A percentile compares a stretch with the other conserved stretches of the same genome.
phyloP scores from a whole-genome alignment of 176 grass and related monocot species.

The Tillandsia leiboldiana region DNA sequence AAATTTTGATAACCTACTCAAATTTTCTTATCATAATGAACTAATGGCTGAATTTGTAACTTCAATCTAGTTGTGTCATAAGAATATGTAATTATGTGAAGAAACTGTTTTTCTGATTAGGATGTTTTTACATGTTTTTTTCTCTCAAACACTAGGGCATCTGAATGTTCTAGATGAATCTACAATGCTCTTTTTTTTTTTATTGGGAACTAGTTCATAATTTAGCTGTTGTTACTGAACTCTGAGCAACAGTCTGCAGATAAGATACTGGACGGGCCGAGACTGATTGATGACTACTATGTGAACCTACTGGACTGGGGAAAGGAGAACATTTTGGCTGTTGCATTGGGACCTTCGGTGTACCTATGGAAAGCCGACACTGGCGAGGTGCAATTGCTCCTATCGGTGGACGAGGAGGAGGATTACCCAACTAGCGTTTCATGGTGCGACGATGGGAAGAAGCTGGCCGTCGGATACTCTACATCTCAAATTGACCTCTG shows the following conservation, averaged over 20 bases:
- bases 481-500: conserved; percentile 29
- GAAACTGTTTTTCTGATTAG: background rate
- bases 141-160: background rate
- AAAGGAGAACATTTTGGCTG: conserved; percentile 29
- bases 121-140: background rate
- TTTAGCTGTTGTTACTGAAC: background rate
- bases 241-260: conserved; percentile 15
- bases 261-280: conserved; percentile 19
- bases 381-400: conserved; percentile 7
- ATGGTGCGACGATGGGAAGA: conserved; percentile 27
- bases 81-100: background rate
- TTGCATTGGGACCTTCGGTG: conserved; percentile 18
- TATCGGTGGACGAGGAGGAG: conserved; percentile 4
- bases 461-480: conserved; percentile 29
- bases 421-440: conserved; percentile 31
- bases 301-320: conserved; percentile 34
- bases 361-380: conserved; percentile 23
- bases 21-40: background rate
- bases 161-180: background rate
- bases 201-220: background rate
- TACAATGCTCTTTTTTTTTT: background rate
- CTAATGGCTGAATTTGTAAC: background rate
- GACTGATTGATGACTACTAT: conserved; percentile 20
- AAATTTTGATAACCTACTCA: background rate
- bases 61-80: background rate